Evolutionary conservation across 2,329 filamentous ascomycete genomes (phyloP).

Genomic region (Alternaria dauci): DNA sequence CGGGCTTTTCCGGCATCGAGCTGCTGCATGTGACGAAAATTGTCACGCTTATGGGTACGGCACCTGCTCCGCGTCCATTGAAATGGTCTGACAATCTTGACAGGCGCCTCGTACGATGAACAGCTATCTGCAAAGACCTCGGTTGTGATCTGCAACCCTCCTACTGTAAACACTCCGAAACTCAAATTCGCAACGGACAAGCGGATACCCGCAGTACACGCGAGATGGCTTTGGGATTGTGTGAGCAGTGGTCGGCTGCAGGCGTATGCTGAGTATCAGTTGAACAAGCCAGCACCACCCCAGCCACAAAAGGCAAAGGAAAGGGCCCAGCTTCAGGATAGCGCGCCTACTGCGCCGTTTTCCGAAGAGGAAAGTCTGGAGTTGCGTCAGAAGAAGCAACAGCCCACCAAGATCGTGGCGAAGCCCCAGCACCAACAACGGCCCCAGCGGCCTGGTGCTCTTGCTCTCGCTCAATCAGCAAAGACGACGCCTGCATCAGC

Average conservation of each 20-base stretch:
- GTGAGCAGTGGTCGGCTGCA: conserved; percentile 64
- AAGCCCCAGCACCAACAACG: conserved; percentile 27
- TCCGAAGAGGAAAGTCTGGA: conserved; percentile 35
- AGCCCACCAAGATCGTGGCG: conserved; percentile 20
- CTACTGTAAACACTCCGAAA: conserved; percentile 73
- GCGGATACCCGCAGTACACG: conserved; percentile 80
- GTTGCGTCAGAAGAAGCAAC: conserved; percentile 30
- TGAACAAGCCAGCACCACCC: conserved; percentile 27
- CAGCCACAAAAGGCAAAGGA: conserved; percentile 24
- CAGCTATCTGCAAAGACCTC: conserved; percentile 75
- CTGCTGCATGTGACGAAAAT: conserved; percentile 83
- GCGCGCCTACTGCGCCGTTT: conserved; percentile 30
- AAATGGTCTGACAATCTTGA: conserved; percentile 24
- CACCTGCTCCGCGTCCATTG: conserved; percentile 11
- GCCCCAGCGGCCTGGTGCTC: conserved; percentile 26
- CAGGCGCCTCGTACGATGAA: conserved; percentile 80
- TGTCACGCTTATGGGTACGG: conserved; percentile 72
- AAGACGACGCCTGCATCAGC: conserved; percentile 31
- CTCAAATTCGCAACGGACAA: conserved; percentile 77
- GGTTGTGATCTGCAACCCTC: conserved; percentile 75
- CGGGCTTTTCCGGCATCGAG: conserved; percentile 84
- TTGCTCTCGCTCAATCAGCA: conserved; percentile 37
- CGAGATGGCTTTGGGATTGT: conserved; percentile 86
- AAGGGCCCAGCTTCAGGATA: conserved; percentile 23
- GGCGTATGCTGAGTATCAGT: conserved; percentile 55